Evolutionary conservation across 2,329 filamentous ascomycete species (phyloP), one percentile per base, ranked within the genome.

Genomic region (Didymella pomorum): DNA sequence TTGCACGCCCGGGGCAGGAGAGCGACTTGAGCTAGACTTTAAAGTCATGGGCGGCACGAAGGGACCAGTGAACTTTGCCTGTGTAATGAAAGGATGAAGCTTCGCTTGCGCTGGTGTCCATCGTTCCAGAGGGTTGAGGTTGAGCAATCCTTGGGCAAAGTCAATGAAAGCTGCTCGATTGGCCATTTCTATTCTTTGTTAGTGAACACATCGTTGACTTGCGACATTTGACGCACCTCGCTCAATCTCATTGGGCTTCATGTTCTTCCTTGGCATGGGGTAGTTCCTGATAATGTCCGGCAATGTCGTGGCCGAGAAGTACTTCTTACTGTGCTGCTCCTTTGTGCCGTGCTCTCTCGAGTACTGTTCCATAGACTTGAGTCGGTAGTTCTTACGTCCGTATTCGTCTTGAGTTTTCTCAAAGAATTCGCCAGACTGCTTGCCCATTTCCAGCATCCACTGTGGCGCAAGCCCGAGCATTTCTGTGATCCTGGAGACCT

Each of bases 371-470:
- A 99, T 96, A 66, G 90, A 92, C 82, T 99, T 99, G 37, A 99
- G 82, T 52, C 94, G 87, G 76, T 97, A 97, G 7, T 89, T 93
- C 69, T 93, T 89, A 65, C 95, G 87, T 37, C 94, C 94, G 72
- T 92, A 99, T 73, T 99, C 95, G 73, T 99, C 95, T 64, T 89
- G 87, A 14, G 84, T 83, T 79, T 97, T 97, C 78, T 99, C 94
- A 71, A 97, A 99, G 76, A 99, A 99, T 70, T 98, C 93, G 43
- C 92, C 92, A 0, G 94, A 92, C 77, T 99, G 95, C 79, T 99
- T 99, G 69, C 95, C 95, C 86, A 97, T 96, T 75, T 99, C 95
- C 56, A 99, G 86, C 95, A 99, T 99, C 95, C 95, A 99, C 64
- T 93, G 96, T 35, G 93, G 94, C 1, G 95, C 94, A 66, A 97